phyloP scores from a whole-genome alignment of 257 asterid genomes.

The Fraxinus excelsior region DNA sequence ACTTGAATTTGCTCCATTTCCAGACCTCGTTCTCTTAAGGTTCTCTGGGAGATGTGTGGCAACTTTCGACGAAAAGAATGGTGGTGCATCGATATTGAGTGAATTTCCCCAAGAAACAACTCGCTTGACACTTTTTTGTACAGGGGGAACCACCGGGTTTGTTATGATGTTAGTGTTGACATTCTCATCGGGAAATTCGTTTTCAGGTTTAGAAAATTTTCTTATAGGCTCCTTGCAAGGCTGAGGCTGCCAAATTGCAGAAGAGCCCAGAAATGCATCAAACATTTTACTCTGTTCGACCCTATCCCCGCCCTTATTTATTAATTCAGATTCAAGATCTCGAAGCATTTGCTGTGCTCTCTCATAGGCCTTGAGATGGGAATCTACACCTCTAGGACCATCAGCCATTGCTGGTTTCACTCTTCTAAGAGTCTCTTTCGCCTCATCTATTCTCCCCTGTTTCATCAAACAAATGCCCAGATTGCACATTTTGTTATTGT shows the following conservation, averaged over 20 bases:
- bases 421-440: slow-evolving; percentile 75
- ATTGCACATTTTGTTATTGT: slow-evolving; percentile 95
- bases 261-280: slow-evolving; percentile 80
- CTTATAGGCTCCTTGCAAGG: slow-evolving; percentile 68
- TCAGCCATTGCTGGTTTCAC: slow-evolving; percentile 85
- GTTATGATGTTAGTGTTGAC: slow-evolving; percentile 35
- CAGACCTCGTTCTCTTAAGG: slow-evolving; percentile 78
- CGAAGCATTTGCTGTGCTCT: slow-evolving; percentile 92
- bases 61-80: slow-evolving; percentile 57
- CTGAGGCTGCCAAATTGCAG: slow-evolving; percentile 98
- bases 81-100: slow-evolving; percentile 72
- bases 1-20: slow-evolving; percentile 34
- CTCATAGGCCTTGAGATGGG: slow-evolving; percentile 96
- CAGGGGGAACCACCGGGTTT: slow-evolving; percentile 24
- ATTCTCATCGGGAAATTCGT: slow-evolving; percentile 73
- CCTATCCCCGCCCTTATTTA: slow-evolving; percentile 58
- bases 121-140: slow-evolving; percentile 32
- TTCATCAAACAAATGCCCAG: slow-evolving; percentile 92
- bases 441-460: slow-evolving; percentile 86
- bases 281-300: slow-evolving; percentile 75
- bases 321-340: slow-evolving; percentile 85
- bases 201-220: slow-evolving; percentile 25
- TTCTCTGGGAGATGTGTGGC: slow-evolving; percentile 33
- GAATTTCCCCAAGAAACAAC: slow-evolving; percentile 34
- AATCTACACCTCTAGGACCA: slow-evolving; percentile 95